Conservation (phyloP, 257 asterid species). For the Mentha longifolia region DNA sequence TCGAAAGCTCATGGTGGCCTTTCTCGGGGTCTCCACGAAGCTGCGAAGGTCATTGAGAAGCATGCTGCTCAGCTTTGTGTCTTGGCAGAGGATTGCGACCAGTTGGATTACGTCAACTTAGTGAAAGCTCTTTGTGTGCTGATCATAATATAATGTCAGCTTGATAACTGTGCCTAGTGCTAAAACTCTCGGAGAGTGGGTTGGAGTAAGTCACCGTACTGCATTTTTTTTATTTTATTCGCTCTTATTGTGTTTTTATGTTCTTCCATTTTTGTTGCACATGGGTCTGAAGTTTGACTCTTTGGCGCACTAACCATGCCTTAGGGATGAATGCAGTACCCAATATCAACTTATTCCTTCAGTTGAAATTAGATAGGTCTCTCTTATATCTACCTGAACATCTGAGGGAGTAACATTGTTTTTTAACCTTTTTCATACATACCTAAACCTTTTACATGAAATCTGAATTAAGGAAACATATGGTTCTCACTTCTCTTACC, state of each 20-base stretch:
- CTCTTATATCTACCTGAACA: conserved; percentile 35
- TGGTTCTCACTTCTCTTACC: neutral
- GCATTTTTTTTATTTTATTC: neutral
- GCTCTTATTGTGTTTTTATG: too few species aligned
- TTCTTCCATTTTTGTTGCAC: neutral
- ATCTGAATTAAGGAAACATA: conserved; percentile 35
- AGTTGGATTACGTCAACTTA: conserved; percentile 66
- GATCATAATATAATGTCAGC: conserved; percentile 73
- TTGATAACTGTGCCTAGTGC: conserved; percentile 70
- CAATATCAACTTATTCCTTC: conserved; percentile 38
- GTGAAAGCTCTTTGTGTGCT: conserved; percentile 76
- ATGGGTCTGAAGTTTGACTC: conserved; percentile 58
- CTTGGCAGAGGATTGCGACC: conserved; percentile 74
- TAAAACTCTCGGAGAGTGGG: conserved; percentile 82
- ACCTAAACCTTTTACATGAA: neutral
- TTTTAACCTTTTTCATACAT: neutral
- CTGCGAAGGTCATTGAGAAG: conserved; percentile 72
- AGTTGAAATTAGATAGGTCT: conserved; percentile 39
- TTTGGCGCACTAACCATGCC: conserved; percentile 38
- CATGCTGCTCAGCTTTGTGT: conserved; percentile 76
- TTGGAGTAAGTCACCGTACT: conserved; percentile 56
- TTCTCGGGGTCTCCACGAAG: conserved; percentile 66
- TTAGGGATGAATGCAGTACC: conserved; percentile 59
- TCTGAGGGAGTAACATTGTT: conserved; percentile 42
- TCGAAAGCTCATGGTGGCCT: conserved; percentile 77